Percentiles rank a stretch among this genome's conserved stretches.
Conservation (phyloP, 2,329 filamentous ascomycete genomes). For the Davidsoniella neocaledoniae region DNA sequence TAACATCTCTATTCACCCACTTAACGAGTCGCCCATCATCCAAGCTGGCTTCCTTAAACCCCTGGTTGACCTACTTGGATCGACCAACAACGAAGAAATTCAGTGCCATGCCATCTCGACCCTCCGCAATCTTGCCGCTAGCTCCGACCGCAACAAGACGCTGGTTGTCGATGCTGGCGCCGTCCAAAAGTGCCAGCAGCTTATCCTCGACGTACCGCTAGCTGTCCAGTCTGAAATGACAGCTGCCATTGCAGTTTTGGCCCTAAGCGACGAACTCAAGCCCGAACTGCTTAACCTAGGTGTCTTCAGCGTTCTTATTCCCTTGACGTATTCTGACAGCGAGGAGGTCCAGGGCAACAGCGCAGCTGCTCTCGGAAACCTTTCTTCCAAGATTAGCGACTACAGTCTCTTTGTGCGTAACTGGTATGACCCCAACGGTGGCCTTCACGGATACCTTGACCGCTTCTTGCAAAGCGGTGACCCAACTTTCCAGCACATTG, state of each 20-base stretch:
- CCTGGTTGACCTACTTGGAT: slow-evolving; percentile 80
- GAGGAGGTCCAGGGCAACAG: slow-evolving; percentile 98
- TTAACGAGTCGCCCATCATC: slow-evolving; percentile 97
- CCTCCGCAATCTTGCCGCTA: slow-evolving; percentile 83
- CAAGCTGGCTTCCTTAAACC: slow-evolving; percentile 92
- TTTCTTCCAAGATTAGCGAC: slow-evolving; percentile 95
- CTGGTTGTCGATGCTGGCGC: slow-evolving; percentile 93
- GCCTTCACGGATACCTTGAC: slow-evolving; percentile 87
- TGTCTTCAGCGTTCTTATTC: slow-evolving; percentile 92
- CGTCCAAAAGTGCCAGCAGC: slow-evolving; percentile 95
- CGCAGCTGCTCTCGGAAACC: slow-evolving; percentile 82
- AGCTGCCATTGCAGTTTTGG: slow-evolving; percentile 92
- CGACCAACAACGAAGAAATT: slow-evolving; percentile 95
- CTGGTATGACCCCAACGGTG: slow-evolving; percentile 82
- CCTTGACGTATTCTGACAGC: slow-evolving; percentile 83
- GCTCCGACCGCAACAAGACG: slow-evolving; percentile 94
- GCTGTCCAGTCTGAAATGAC: slow-evolving; percentile 99
- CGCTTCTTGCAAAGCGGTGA: slow-evolving; percentile 89
- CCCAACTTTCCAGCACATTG: slow-evolving; percentile 96
- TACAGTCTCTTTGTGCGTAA: slow-evolving; percentile 92
- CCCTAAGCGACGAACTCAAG: slow-evolving; percentile 90
- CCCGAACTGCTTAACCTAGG: slow-evolving; percentile 76
- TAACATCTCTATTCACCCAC: slow-evolving; percentile 95
- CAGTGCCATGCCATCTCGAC: slow-evolving; percentile 98
- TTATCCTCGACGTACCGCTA: slow-evolving; percentile 81